Base-by-base conservation (phyloP, 169 alveolate genomes). In the Prorocentrum cordatum region DNA sequence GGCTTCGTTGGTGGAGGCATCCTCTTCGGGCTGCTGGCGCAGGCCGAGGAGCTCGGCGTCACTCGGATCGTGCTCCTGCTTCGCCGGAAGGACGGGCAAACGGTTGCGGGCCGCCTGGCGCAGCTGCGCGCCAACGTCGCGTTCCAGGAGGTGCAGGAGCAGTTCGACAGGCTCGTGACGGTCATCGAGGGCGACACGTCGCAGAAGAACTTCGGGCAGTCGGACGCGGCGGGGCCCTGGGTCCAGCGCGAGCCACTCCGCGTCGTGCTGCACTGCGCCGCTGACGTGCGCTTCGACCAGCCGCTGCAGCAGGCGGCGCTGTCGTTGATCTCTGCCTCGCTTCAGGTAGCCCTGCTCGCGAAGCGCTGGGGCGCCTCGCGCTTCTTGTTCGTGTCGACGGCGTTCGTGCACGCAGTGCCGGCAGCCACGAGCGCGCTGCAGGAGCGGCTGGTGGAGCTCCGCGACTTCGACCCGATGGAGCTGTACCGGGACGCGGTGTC, bases 1-100 rank as follows among this genome's bases (percentile, higher is more conserved):
- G 87, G 87, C 54, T 77, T 77, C 66, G 87, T 77, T 20, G 87
- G 87, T 18, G 87, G 87, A 12, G 87, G 87, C 31, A 77, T 77
- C 73, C 87, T 77, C 3, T 77, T 77, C 38, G 33, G 61, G 24
- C 45, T 77, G 64, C 62, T 77, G 32, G 72, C 87, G 20, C 59
- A 73, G 2, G 87, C 87, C 2, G 75, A 58, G 31, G 87, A 54
- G 36, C 64, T 77, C 45, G 87, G 87, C 26, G 31, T 77, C 64
- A 77, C 73, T 16, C 54, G 38, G 87, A 31, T 77, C n/a, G 87
- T 77, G 72, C 73, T 77, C 61, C 24, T 77, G 64, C 54, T 77
- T 26, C 87, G 87, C 32, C 87, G 24, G 87, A 72, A 73, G 26
- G 24, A 61, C 3, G 87, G 87, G 24, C 32, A 77, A 62, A 77